These are phyloP conservation scores for Plasmodium blacklocki DNA, from an alignment of 169 alveolate species.

Conservation along the genomic window DNA sequence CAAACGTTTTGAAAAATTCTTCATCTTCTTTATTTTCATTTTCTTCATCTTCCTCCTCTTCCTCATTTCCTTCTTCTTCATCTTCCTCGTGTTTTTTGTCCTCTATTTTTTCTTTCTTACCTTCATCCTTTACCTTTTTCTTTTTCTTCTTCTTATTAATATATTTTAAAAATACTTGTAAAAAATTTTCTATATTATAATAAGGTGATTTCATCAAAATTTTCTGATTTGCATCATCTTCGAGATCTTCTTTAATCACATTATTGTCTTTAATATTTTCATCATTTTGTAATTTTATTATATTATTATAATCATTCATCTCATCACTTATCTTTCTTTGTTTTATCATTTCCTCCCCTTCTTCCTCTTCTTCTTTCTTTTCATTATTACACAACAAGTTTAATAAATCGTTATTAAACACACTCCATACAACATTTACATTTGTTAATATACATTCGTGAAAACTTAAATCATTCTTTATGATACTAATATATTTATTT, in stretches of 20 bases:
- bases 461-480: slow-evolving; percentile 15
- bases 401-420: slow-evolving; percentile 53
- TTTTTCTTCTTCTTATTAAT: slow-evolving; percentile 1
- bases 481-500: slow-evolving; percentile 29
- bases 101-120: slow-evolving; percentile 2
- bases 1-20: too few species aligned
- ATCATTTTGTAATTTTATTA: not conserved
- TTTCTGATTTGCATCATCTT: not conserved
- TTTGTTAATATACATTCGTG: slow-evolving; percentile 36
- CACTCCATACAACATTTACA: slow-evolving; percentile 48
- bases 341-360: not conserved
- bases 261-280: not conserved
- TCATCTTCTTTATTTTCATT: not conserved
- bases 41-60: not conserved
- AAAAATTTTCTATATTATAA: slow-evolving; percentile 30
- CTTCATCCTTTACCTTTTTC: not conserved
- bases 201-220: slow-evolving; percentile 20
- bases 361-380: not conserved
- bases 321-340: not conserved
- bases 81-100: not conserved
- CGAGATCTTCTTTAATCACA: not conserved
- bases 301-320: not conserved
- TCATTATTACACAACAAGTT: not conserved
- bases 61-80: not conserved
- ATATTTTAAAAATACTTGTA: slow-evolving; percentile 37